Base-by-base conservation (phyloP, 2,329 filamentous ascomycete genomes). In the Penicillium sp. region DNA sequence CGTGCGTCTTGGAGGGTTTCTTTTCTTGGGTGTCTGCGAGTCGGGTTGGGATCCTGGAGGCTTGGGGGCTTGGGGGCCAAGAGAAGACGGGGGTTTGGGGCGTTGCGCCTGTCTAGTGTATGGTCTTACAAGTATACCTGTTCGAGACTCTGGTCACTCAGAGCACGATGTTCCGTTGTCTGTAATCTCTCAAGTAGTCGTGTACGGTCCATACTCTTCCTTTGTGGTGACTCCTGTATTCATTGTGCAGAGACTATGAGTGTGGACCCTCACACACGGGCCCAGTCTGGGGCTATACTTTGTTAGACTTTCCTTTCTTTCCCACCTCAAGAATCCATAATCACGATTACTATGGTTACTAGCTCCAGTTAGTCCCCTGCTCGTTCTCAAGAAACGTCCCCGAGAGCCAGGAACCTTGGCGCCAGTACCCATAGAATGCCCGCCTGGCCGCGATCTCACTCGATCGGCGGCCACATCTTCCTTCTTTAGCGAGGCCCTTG, bases 341-440 rank as follows among this genome's bases (percentile, higher is more conserved):
- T 19, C 19, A 42, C 10, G 19, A 42, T 42, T 42, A 42, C 38
- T 42, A 42, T 42, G 19, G 19, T 42, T 42, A 19, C 38, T 42
- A 42, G 38, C 8, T 46, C 14, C 14, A 26, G 22, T 16, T 28
- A 46, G 25, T 26, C 43, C 28, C 43, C 25, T 46, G 22, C 26
- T 26, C 11, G 13, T 35, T 45, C 30, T 19, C 55, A 48, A 54
- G 30, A 51, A 45, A 45, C 26, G 42, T 53, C 58, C 58, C 58
- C 60, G 64, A 65, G 54, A 61, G 51, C 55, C 65, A 65, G 62
- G 64, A 64, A 63, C 60, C 60, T 65, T 64, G 61, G 61, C 61
- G 19, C 43, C 46, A 55, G 58, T 60, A 61, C 57, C 62, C 61
- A 38, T 57, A 58, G 65, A 65, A 65, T 68, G 64, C 53, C 55